These are phyloP conservation scores for Amauroascus niger DNA, from an alignment of 2,329 filamentous ascomycete species.

Conservation along the genomic window DNA sequence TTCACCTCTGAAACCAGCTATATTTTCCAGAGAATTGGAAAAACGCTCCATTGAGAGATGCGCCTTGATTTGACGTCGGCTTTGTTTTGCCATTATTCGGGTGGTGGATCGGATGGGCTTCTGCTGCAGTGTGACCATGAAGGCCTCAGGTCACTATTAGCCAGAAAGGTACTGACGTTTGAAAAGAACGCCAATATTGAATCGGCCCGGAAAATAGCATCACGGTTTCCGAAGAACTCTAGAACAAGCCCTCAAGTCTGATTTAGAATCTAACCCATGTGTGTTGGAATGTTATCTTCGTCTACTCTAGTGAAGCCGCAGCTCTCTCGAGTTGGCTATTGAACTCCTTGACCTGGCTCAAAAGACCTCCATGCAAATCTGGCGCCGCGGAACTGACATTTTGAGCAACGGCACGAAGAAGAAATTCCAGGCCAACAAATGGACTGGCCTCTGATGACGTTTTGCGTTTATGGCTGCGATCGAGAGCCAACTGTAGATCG, in stretches of 20 bases:
- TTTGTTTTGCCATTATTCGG: no score
- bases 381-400: slow-evolving; percentile 34
- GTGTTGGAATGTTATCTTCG: neutral
- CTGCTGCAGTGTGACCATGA: no score
- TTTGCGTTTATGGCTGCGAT: slow-evolving; percentile 27
- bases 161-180: no score
- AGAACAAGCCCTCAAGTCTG: neutral
- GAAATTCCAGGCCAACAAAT: slow-evolving; percentile 34
- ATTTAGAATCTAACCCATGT: neutral
- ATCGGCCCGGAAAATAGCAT: no score
- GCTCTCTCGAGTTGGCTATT: slow-evolving; percentile 34
- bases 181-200: no score
- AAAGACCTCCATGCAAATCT: slow-evolving; percentile 33
- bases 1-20: no score
- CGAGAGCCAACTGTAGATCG: slow-evolving; percentile 34
- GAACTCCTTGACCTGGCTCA: slow-evolving; percentile 35
- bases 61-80: no score
- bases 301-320: neutral
- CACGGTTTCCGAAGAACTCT: no score
- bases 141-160: no score
- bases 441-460: slow-evolving; percentile 18
- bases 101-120: no score
- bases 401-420: slow-evolving; percentile 34
- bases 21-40: no score
- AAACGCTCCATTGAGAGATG: no score